A percentile compares a stretch with the other conserved stretches of the same genome.
These are phyloP conservation scores for Serendipita sp. DNA, from an alignment of 768 basidiomycete species.

Conservation along the genomic window DNA sequence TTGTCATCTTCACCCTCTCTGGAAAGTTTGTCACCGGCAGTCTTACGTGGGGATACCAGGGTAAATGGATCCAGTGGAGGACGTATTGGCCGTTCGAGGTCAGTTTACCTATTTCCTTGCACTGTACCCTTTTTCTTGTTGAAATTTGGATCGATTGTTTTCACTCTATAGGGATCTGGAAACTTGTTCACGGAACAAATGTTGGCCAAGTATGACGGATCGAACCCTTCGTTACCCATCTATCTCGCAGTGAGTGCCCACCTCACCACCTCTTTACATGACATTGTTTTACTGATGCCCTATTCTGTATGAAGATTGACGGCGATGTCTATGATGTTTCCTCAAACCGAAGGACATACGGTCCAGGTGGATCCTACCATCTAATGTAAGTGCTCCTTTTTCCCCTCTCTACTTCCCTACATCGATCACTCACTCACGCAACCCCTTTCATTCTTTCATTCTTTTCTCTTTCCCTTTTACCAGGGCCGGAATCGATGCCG, in stretches of 20 bases:
- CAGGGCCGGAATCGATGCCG: conserved; percentile 73
- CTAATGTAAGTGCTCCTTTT: conserved; percentile 47
- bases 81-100: conserved; percentile 42
- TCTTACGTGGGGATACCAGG: conserved; percentile 68
- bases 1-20: conserved; percentile 39
- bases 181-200: conserved; percentile 57
- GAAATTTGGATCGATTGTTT: conserved; percentile 2
- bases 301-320: conserved; percentile 44
- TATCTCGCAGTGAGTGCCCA: conserved; percentile 59
- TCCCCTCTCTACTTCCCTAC: conserved; percentile 1
- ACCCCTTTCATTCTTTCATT: background rate
- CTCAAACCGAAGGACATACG: conserved; percentile 58
- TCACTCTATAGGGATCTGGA: conserved; percentile 32
- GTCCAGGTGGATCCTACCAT: conserved; percentile 74
- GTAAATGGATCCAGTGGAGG: conserved; percentile 42
- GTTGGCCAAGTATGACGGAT: conserved; percentile 57
- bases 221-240: conserved; percentile 43
- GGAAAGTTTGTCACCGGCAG: conserved; percentile 81
- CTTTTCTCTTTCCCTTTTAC: conserved; percentile 13
- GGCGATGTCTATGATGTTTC: conserved; percentile 88
- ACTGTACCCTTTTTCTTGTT: too few relatives aligned
- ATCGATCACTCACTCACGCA: background rate
- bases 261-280: background rate
- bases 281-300: too few relatives aligned
- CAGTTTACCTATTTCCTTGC: conserved; percentile 12